Conservation (phyloP, 2,329 filamentous ascomycete species). For the Myriosclerotinia duriaeana region DNA sequence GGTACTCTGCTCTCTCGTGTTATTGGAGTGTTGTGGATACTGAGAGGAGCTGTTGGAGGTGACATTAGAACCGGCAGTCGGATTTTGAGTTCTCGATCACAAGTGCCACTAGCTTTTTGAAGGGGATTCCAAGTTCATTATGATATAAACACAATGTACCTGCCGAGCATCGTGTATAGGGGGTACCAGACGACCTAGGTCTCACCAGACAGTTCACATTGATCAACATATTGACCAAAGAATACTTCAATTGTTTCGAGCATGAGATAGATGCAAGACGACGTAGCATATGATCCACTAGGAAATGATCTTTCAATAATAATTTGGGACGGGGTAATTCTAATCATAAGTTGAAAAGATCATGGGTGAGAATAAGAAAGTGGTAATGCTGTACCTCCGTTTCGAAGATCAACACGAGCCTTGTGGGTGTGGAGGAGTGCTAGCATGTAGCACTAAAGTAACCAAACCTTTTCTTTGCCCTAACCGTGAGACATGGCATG, state of each 20-base stretch:
- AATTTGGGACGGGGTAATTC: neutral
- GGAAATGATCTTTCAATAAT: neutral
- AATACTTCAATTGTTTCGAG: slow-evolving; percentile 1
- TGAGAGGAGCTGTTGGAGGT: neutral
- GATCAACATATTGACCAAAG: slow-evolving; percentile 3
- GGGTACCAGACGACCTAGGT: slow-evolving; percentile 10
- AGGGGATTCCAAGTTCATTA: neutral
- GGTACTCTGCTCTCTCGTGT: neutral
- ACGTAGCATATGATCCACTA: slow-evolving; percentile 9
- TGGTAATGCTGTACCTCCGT: neutral
- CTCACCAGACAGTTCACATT: slow-evolving; percentile 18
- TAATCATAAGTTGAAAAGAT: slow-evolving; percentile 5
- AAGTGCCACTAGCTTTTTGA: neutral
- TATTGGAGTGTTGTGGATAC: neutral
- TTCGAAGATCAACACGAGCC: slow-evolving; percentile 21
- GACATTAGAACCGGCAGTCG: neutral
- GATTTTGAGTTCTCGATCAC: neutral
- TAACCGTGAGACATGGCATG: slow-evolving; percentile 6
- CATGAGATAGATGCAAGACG: slow-evolving; percentile 8
- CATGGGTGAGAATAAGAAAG: neutral
- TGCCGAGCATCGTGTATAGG: slow-evolving; percentile 7
- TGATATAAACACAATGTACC: slow-evolving; percentile 20
- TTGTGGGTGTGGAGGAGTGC: slow-evolving; percentile 21
- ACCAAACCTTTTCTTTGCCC: neutral
- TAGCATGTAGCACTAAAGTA: neutral